Evolutionary conservation across 768 basidiomycete species (phyloP), one percentile per base, ranked within the genome.

Genomic region (Psilocybe cubensis): DNA sequence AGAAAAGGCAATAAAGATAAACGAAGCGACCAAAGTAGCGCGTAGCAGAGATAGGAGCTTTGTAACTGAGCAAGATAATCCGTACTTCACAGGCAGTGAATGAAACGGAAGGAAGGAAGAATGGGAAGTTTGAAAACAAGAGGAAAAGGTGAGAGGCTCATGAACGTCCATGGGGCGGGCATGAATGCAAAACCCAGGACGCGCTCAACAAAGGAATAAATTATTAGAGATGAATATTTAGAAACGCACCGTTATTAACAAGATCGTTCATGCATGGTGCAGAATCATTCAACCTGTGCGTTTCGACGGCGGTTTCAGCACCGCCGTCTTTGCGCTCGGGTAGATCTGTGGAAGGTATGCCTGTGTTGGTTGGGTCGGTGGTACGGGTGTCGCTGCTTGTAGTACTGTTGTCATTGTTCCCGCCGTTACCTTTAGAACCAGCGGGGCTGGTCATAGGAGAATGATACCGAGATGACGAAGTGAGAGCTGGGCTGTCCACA

Each of bases 261-360:
- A 57, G 55, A 63, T 58, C 63, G 58, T 66, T 64, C 66, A 69
- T 67, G 42, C 60, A 64, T 42, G 61, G 55, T 20, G 59, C 65
- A 42, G 71, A 72, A 56, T 72, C 67, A 55, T 72, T 67, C 57
- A 74, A 61, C 21, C 68, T 69, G 42, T 72, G 68, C 44, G 67
- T 66, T 48, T 68, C 67, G 42, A 76, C 66, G 52, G 74, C 75
- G 17, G 76, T 75, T 59, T 76, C 75, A 35, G 76, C 68, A 23
- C 70, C 63, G 59, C 59, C 58, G 49, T 65, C 65, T 47, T 66
- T 63, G 33, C 44, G 57, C 17, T 62, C 63, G 29, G 54, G 47
- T 9, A 49, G 50, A 8, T 50, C 47, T 17, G 41, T 43, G 3
- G 44, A 43, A 29, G 46, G 52, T 40, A 61, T 53, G 21, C 41